Base-by-base conservation (phyloP, 2,329 filamentous ascomycete species). In the Biscogniauxia mediterranea region DNA sequence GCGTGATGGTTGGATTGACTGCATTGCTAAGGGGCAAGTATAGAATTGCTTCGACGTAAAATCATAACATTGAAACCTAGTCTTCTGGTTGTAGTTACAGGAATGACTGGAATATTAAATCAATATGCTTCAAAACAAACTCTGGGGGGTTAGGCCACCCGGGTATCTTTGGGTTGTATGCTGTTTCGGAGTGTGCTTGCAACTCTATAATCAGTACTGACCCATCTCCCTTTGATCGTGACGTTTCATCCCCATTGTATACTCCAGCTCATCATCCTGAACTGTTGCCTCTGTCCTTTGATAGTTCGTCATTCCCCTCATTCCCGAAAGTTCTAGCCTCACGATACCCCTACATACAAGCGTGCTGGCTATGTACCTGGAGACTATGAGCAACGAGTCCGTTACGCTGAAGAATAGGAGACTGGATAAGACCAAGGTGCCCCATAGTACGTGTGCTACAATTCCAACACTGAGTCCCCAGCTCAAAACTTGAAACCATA, bases 391-490 rank as follows among this genome's bases (percentile, higher is more conserved):
- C 56, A 67, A 49, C 38, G 60, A 64, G 50, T 67, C 65, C 0
- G 32, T 42, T 17, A 67, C 23, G 23, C 61, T 64, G 52, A 67
- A 66, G 60, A 70, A 70, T 1, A 71, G 60, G 60, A 70, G 58
- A 9, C 68, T 68, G 5, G 69, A 70, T 23, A 71, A 57, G 15
- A 69, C 61, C 15, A 71, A 56, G 3, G 66, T 71, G 51, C 68
- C 69, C n/a, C 70, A 68, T 15, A 70, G 57, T 13, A 71, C 59
- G 52, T 70, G 66, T 2, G 56, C 60, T 19, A 70, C 21, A 11
- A 64, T 69, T 19, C 66, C 65, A 19, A 69, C 32, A 38, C 61
- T 63, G 8, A 69, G 55, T 4, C 61, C 25, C 67, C 68, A 69
- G 15, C 63, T 64, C 9, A 70, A 42, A 1, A 58, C 9, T 53